phyloP scores from a whole-genome alignment of 2,329 filamentous ascomycete genomes.

The Shiraia sp. region DNA sequence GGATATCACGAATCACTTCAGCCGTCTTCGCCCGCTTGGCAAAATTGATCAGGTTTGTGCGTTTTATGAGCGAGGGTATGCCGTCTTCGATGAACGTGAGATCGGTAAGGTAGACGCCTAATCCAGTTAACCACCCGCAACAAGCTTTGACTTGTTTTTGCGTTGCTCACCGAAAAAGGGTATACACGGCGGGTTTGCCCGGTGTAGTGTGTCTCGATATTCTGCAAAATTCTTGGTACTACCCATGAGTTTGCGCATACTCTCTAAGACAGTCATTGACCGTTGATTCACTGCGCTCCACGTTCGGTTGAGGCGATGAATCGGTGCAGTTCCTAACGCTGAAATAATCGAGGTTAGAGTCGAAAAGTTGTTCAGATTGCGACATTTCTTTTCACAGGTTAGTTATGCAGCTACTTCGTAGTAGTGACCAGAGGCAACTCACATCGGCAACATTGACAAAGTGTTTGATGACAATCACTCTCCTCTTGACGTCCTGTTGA shows the following conservation, averaged over 20 bases:
- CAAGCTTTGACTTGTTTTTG: not conserved
- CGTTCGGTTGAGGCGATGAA: conserved; percentile 88
- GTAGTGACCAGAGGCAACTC: conserved; percentile 49
- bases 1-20: conserved; percentile 96
- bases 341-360: conserved; percentile 98
- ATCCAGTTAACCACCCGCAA: conserved; percentile 19
- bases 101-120: conserved; percentile 95
- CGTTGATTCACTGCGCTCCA: conserved; percentile 92
- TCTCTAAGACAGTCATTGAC: conserved; percentile 78
- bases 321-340: conserved; percentile 89
- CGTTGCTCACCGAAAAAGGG: conserved; percentile 83
- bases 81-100: conserved; percentile 98
- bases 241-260: conserved; percentile 92
- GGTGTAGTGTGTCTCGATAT: conserved; percentile 90
- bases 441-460: conserved; percentile 96
- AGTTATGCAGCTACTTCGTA: too few relatives aligned
- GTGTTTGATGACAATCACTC: conserved; percentile 97
- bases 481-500: conserved; percentile 91
- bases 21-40: conserved; percentile 97
- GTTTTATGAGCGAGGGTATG: conserved; percentile 94
- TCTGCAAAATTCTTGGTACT: conserved; percentile 98
- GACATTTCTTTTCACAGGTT: conserved; percentile 76
- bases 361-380: conserved; percentile 91
- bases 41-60: conserved; percentile 97
- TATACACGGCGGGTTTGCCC: conserved; percentile 93